Evolutionary conservation across 2,329 filamentous ascomycete species (phyloP).

Genomic region (Fusarium albosuccineum): DNA sequence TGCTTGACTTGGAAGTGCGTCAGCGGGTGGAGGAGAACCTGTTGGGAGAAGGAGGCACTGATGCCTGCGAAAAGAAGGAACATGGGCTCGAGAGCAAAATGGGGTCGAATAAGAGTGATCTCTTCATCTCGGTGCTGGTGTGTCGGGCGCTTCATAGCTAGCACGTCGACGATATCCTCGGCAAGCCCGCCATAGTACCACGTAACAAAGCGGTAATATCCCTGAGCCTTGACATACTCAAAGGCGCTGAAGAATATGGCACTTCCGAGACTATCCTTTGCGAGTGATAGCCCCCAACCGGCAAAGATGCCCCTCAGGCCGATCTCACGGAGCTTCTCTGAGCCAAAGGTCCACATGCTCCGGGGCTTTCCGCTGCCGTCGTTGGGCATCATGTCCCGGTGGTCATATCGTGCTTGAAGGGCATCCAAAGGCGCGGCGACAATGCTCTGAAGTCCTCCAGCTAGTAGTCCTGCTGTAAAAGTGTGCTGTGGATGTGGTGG

Average conservation of each 20-base stretch:
- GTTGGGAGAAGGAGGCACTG: slow-evolving; percentile 76
- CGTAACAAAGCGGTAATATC: slow-evolving; percentile 76
- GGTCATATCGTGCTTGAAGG: slow-evolving; percentile 79
- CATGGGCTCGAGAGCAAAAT: slow-evolving; percentile 80
- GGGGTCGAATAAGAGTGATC: slow-evolving; percentile 72
- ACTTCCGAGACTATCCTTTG: slow-evolving; percentile 77
- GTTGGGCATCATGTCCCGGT: slow-evolving; percentile 60
- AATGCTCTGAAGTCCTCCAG: slow-evolving; percentile 77
- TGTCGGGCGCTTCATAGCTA: slow-evolving; percentile 61
- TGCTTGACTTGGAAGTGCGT: slow-evolving; percentile 79
- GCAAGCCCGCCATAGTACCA: slow-evolving; percentile 75
- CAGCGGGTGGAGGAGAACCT: slow-evolving; percentile 78
- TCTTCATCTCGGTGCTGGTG: slow-evolving; percentile 43
- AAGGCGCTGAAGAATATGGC: slow-evolving; percentile 82
- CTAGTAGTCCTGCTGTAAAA: slow-evolving; percentile 77
- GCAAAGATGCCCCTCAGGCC: slow-evolving; percentile 79
- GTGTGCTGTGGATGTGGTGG: slow-evolving; percentile 74
- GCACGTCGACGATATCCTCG: slow-evolving; percentile 63
- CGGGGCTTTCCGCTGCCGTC: slow-evolving; percentile 59
- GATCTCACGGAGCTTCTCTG: slow-evolving; percentile 75
- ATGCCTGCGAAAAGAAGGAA: slow-evolving; percentile 79
- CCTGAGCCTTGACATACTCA: slow-evolving; percentile 81
- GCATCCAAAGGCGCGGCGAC: slow-evolving; percentile 82
- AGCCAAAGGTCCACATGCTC: slow-evolving; percentile 81
- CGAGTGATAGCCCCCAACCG: slow-evolving; percentile 76